These are phyloP conservation scores for Hymenoscyphus fraxineus DNA, from an alignment of 2,329 filamentous ascomycete species.

Conservation along the genomic window DNA sequence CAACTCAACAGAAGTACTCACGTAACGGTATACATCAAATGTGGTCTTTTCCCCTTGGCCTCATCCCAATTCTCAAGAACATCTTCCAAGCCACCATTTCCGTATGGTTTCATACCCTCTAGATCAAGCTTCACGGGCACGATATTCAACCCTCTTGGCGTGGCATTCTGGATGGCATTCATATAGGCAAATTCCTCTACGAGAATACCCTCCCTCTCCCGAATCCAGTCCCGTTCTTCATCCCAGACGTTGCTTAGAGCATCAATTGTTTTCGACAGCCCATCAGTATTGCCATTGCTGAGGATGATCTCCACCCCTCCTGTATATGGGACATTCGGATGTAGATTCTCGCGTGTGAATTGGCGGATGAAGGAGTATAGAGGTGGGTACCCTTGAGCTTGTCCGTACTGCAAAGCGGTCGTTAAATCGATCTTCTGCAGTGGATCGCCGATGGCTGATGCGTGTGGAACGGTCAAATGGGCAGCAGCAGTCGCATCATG, in stretches of 20 bases:
- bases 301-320: constrained; percentile 74
- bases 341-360: constrained; percentile 71
- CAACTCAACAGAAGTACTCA: constrained; percentile 43
- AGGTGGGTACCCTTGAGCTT: constrained; percentile 76
- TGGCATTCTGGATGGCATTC: constrained; percentile 65
- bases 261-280: constrained; percentile 73
- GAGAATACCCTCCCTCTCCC: constrained; percentile 71
- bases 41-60: constrained; percentile 68
- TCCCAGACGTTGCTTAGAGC: constrained; percentile 74
- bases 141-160: constrained; percentile 60
- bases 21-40: constrained; percentile 88
- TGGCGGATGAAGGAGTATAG: constrained; percentile 74
- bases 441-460: constrained; percentile 53
- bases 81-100: constrained; percentile 70
- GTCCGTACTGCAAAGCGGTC: constrained; percentile 82
- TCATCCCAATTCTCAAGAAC: constrained; percentile 81
- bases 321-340: constrained; percentile 76
- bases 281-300: constrained; percentile 81
- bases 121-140: constrained; percentile 72
- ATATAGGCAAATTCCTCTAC: constrained; percentile 79
- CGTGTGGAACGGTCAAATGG: constrained; percentile 70
- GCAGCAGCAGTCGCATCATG: constrained; percentile 30
- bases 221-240: constrained; percentile 60
- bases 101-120: constrained; percentile 73
- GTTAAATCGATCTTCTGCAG: constrained; percentile 72